phyloP scores from a whole-genome alignment of 345 rosid genomes.

The Dipteronia sinensis region DNA sequence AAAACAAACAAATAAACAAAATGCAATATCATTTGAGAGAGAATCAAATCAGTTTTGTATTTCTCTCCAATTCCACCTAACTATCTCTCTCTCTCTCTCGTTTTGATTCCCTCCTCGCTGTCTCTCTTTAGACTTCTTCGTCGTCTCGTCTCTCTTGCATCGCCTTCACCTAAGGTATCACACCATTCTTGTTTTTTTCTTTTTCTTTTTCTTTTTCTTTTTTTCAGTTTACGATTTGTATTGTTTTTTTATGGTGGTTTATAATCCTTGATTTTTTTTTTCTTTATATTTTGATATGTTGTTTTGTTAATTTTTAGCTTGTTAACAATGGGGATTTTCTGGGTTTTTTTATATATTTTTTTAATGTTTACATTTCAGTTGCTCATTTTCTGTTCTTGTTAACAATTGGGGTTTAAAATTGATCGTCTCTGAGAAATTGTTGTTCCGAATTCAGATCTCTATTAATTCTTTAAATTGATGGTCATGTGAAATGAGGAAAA shows the following conservation, averaged over 20 bases:
- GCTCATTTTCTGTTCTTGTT: background rate
- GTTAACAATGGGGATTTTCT: background rate
- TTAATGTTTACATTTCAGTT: background rate
- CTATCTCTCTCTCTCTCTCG: slow-evolving; percentile 9
- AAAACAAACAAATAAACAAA: background rate
- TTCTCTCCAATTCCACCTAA: slow-evolving; percentile 24
- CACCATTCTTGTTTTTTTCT: background rate
- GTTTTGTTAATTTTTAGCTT: background rate
- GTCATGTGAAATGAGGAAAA: background rate
- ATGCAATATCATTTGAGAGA: background rate
- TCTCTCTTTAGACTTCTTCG: background rate
- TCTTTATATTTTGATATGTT: background rate
- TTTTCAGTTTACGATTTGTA: background rate
- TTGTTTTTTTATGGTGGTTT: background rate
- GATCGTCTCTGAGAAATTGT: background rate
- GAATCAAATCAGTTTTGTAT: background rate
- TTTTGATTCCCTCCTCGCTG: slow-evolving; percentile 19
- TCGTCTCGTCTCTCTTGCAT: background rate
- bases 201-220: background rate
- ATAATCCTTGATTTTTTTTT: background rate
- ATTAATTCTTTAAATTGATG: background rate
- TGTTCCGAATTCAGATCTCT: background rate
- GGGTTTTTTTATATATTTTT: slow-evolving; percentile 2
- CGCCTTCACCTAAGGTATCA: slow-evolving; percentile 7
- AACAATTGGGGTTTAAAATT: background rate